Conservation (phyloP, 2,329 filamentous ascomycete species). For the Pseudocercospora musae region DNA sequence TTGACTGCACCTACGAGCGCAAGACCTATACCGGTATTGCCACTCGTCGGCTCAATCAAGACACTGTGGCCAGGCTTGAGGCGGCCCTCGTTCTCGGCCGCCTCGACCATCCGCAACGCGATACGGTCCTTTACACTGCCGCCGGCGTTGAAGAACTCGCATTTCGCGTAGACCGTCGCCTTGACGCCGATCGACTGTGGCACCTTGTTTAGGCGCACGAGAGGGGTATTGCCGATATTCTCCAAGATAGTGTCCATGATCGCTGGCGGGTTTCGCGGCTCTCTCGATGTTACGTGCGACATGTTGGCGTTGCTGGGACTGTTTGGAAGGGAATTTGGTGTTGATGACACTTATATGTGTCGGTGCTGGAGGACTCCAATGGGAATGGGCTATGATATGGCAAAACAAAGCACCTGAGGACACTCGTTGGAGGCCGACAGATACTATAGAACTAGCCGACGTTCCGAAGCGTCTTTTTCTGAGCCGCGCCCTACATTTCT, state of each 20-base stretch:
- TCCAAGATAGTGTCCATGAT: constrained; percentile 69
- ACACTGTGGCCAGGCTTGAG: constrained; percentile 93
- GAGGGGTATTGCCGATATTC: constrained; percentile 93
- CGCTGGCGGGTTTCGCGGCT: constrained; percentile 51
- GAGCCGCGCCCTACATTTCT: neutral
- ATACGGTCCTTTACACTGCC: constrained; percentile 88
- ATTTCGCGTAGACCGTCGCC: constrained; percentile 49
- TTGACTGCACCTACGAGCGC: constrained; percentile 93
- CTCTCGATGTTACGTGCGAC: constrained; percentile 41
- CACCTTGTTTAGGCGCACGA: constrained; percentile 89
- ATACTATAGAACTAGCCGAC: no score
- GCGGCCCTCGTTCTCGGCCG: constrained; percentile 83
- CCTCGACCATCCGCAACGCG: constrained; percentile 94
- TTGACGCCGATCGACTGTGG: constrained; percentile 87
- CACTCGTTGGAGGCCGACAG: constrained; percentile 1
- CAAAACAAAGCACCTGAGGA: neutral
- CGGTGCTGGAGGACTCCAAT: neutral
- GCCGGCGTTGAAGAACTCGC: constrained; percentile 60
- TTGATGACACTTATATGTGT: neutral
- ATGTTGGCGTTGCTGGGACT: no score
- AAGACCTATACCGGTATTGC: constrained; percentile 95
- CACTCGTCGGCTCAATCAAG: constrained; percentile 94
- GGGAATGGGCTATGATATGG: no score
- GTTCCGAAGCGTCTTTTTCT: constrained; percentile 3
- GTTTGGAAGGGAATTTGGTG: neutral